A percentile compares a stretch with the other conserved stretches of the same genome.
phyloP scores from a whole-genome alignment of 345 rosid species.

The Acer campestre region DNA sequence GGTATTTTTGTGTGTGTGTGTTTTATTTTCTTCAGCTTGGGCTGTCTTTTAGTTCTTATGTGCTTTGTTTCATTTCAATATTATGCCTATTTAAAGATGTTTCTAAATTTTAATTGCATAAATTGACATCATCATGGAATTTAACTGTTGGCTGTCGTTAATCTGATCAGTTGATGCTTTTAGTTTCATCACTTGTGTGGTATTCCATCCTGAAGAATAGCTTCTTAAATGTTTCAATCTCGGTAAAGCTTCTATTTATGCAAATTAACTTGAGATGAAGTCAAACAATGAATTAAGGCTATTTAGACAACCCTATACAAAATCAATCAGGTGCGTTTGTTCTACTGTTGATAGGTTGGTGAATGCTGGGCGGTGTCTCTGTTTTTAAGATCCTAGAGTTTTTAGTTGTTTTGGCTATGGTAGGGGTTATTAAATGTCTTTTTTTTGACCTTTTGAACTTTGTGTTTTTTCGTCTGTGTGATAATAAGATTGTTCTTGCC shows the following conservation, averaged over 20 bases:
- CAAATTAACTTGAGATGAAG: background rate
- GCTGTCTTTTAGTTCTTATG: background rate
- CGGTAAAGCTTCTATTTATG: background rate
- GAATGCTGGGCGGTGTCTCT: background rate
- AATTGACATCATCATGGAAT: background rate
- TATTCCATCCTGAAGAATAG: background rate
- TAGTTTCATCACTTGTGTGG: background rate
- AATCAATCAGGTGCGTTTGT: too few relatives aligned
- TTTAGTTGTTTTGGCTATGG: conserved; percentile 6
- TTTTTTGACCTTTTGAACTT: background rate
- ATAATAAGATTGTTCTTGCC: conserved; percentile 2
- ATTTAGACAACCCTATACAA: background rate
- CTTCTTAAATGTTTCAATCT: background rate
- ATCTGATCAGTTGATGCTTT: background rate
- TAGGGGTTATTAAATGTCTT: background rate
- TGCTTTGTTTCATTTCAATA: conserved; percentile 4
- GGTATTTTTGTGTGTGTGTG: background rate
- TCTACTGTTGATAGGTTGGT: background rate
- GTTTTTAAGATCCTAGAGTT: background rate
- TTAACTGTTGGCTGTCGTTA: conserved; percentile 9
- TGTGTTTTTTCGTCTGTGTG: background rate
- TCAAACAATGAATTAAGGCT: background rate
- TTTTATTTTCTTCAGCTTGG: background rate
- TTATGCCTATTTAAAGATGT: background rate
- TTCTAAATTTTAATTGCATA: background rate